phyloP scores from a whole-genome alignment of 306 rosid species.

The Gillenia trifoliata region DNA sequence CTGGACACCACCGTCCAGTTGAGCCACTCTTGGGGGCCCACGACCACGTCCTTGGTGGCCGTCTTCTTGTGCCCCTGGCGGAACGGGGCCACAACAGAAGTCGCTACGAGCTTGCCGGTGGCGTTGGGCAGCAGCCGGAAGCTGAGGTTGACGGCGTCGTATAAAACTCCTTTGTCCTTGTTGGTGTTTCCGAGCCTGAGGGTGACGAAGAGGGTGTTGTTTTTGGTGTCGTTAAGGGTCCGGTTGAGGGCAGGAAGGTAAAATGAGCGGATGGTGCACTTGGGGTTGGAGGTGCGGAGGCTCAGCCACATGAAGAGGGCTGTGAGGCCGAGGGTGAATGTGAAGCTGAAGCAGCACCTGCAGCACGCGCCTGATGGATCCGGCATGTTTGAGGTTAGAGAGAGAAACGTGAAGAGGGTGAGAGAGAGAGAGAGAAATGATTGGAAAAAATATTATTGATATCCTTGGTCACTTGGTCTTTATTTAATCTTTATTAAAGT shows the following conservation, averaged over 20 bases:
- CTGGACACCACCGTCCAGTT: slow-evolving; percentile 26
- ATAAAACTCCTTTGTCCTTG: slow-evolving; percentile 67
- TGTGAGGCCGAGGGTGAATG: slow-evolving; percentile 25
- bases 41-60: slow-evolving; percentile 16
- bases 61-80: slow-evolving; percentile 76
- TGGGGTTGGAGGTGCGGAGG: slow-evolving; percentile 52
- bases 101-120: slow-evolving; percentile 7
- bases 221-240: slow-evolving; percentile 30
- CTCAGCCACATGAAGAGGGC: slow-evolving; percentile 43
- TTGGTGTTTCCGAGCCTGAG: slow-evolving; percentile 44
- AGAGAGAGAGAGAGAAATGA: neutral
- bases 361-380: slow-evolving; percentile 15
- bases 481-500: neutral
- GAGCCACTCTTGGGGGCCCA: neutral
- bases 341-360: slow-evolving; percentile 32
- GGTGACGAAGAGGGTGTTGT: slow-evolving; percentile 31
- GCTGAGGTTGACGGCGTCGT: slow-evolving; percentile 44
- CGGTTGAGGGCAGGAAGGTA: slow-evolving; percentile 70
- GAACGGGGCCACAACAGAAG: slow-evolving; percentile 25
- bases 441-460: neutral
- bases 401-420: neutral
- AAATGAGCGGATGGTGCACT: slow-evolving; percentile 31
- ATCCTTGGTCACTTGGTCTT: neutral
- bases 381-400: slow-evolving; percentile 14
- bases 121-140: slow-evolving; percentile 13